Percentiles rank a stretch among this genome's conserved stretches.
Conservation (phyloP, 495 filamentous ascomycete genomes). For the Daldinia caldariorum region DNA sequence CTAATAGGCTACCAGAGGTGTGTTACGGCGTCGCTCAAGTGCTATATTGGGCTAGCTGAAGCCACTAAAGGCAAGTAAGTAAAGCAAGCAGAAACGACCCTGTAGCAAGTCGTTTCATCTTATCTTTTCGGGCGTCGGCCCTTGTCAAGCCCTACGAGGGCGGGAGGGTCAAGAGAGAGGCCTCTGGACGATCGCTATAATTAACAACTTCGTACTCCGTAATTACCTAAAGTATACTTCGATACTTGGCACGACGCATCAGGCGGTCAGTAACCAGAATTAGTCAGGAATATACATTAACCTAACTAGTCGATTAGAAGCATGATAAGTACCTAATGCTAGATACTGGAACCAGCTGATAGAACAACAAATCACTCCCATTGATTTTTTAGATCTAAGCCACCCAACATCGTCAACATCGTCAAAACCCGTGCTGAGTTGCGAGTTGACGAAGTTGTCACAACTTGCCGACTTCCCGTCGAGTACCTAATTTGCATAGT, state of each 20-base stretch:
- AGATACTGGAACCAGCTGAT: background rate
- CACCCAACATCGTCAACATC: background rate
- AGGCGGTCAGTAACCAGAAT: slow-evolving; percentile 20
- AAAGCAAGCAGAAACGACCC: slow-evolving; percentile 14
- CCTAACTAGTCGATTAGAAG: background rate
- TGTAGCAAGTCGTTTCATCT: slow-evolving; percentile 36
- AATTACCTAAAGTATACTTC: slow-evolving; percentile 40
- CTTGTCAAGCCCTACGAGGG: slow-evolving; percentile 36
- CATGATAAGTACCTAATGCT: slow-evolving; percentile 1
- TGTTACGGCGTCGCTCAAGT: slow-evolving; percentile 28
- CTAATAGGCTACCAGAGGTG: slow-evolving; percentile 2
- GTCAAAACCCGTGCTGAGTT: slow-evolving; percentile 2
- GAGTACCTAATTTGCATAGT: too few relatives aligned
- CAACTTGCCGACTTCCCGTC: background rate
- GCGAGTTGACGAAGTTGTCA: background rate
- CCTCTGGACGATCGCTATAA: slow-evolving; percentile 37
- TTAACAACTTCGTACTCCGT: slow-evolving; percentile 39
- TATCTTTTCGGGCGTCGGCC: slow-evolving; percentile 38
- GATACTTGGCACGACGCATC: slow-evolving; percentile 23
- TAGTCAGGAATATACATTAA: slow-evolving; percentile 14
- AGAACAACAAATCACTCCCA: slow-evolving; percentile 5
- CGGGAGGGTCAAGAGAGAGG: slow-evolving; percentile 34
- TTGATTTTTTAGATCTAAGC: background rate
- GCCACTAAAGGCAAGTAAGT: slow-evolving; percentile 16
- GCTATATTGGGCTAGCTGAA: slow-evolving; percentile 24